Percentiles rank a stretch among this genome's conserved stretches.
These are phyloP conservation scores for Pseudogymnoascus sp. DNA, from an alignment of 2,329 filamentous ascomycete species.

Conservation along the genomic window DNA sequence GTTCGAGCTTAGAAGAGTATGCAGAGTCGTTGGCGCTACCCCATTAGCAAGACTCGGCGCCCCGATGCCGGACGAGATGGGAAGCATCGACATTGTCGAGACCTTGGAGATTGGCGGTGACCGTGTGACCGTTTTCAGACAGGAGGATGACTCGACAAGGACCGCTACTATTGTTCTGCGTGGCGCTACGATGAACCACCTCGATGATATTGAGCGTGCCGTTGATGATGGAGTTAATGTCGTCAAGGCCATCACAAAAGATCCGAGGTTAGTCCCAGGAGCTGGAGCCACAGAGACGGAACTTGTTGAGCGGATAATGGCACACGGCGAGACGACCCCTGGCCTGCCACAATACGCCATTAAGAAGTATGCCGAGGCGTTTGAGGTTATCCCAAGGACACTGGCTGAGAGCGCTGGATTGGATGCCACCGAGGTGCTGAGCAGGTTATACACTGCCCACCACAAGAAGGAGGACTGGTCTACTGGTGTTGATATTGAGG, in stretches of 20 bases:
- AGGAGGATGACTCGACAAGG: constrained; percentile 85
- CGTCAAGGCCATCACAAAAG: constrained; percentile 94
- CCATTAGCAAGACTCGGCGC: constrained; percentile 92
- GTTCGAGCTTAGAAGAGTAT: constrained; percentile 90
- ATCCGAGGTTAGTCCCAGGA: constrained; percentile 82
- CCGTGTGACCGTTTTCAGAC: constrained; percentile 94
- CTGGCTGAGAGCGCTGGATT: constrained; percentile 91
- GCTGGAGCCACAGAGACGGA: constrained; percentile 93
- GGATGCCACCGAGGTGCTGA: constrained; percentile 93
- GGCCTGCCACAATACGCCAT: constrained; percentile 94
- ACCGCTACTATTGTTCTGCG: constrained; percentile 91
- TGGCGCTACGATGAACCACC: constrained; percentile 94
- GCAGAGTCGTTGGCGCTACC: constrained; percentile 91
- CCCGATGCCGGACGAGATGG: constrained; percentile 99
- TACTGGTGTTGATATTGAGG: constrained; percentile 88
- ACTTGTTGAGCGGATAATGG: constrained; percentile 83
- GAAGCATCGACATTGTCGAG: constrained; percentile 86
- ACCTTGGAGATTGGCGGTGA: constrained; percentile 96
- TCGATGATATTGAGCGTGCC: constrained; percentile 92
- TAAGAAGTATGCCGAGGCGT: constrained; percentile 93
- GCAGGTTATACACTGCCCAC: constrained; percentile 86
- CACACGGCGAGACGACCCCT: constrained; percentile 83
- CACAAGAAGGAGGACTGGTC: constrained; percentile 81
- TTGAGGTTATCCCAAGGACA: constrained; percentile 91
- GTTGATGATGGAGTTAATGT: constrained; percentile 98